A percentile compares a stretch with the other conserved stretches of the same genome.
Evolutionary conservation across 139 green algal species (phyloP).

Genomic region (Nannochloris sp.): DNA sequence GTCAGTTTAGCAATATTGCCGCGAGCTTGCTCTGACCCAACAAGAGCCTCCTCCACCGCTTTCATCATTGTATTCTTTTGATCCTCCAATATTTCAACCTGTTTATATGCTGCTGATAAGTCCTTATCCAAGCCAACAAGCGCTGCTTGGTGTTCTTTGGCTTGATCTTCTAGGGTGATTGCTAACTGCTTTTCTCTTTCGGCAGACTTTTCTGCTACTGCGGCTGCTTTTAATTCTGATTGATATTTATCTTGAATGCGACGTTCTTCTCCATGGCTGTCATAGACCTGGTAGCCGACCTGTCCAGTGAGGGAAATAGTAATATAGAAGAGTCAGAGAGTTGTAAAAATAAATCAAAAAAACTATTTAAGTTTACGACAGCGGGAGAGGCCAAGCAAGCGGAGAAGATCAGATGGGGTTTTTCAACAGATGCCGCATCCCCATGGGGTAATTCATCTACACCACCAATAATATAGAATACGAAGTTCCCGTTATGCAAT

Average conservation of each 20-base stretch:
- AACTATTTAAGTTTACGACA: background rate
- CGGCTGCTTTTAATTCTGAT: background rate
- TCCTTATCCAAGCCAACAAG: background rate
- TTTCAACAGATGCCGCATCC: too few relatives aligned
- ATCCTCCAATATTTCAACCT: background rate
- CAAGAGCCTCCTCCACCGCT: background rate
- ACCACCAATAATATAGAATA: too few relatives aligned
- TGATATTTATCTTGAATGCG: background rate
- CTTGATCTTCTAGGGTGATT: background rate
- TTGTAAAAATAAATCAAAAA: background rate
- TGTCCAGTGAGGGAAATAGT: background rate
- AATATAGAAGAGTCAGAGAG: background rate
- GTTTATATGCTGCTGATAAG: background rate
- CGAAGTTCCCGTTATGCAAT: too few relatives aligned
- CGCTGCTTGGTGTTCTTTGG: background rate
- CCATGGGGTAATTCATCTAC: too few relatives aligned
- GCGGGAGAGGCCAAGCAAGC: background rate
- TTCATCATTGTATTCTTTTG: background rate
- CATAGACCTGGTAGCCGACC: background rate
- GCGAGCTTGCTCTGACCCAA: slow-evolving; percentile 1
- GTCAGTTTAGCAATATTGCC: slow-evolving; percentile 4
- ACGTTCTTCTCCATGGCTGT: background rate
- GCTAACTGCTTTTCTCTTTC: background rate
- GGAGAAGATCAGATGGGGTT: background rate
- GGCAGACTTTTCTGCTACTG: background rate